Evolutionary conservation across 2,329 filamentous ascomycete genomes (phyloP).

Genomic region (Aureobasidium sp.): DNA sequence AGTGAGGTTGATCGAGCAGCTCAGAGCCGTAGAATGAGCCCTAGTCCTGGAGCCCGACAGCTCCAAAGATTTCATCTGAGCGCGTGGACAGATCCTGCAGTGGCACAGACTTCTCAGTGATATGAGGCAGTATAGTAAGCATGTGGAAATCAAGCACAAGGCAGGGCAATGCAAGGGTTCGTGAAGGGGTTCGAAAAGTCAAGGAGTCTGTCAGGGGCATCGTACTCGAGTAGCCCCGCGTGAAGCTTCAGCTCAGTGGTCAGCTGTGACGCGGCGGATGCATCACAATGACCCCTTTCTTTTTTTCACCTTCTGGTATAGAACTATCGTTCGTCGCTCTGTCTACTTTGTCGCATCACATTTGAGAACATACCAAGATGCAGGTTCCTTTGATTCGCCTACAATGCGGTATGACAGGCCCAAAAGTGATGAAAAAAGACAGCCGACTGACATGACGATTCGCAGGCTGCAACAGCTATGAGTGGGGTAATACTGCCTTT

Average conservation of each 20-base stretch:
- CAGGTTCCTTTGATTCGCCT: slow-evolving; percentile 78
- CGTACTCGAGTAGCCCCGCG: neutral
- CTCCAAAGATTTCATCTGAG: no score
- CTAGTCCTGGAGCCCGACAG: no score
- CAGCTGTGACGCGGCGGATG: neutral
- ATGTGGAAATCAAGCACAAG: no score
- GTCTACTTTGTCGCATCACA: neutral
- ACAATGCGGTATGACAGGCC: slow-evolving; percentile 56
- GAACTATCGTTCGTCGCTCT: neutral
- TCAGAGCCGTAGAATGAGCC: no score
- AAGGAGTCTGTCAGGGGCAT: no score
- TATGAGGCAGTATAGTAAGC: no score
- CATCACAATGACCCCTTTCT: neutral
- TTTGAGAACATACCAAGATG: slow-evolving; percentile 34
- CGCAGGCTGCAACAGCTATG: slow-evolving; percentile 93
- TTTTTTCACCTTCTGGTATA: neutral
- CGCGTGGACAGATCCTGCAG: no score
- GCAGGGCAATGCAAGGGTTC: no score
- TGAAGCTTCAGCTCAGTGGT: neutral
- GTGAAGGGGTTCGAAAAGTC: no score
- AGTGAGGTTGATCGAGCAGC: no score
- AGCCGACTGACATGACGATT: slow-evolving; percentile 15
- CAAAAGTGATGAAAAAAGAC: neutral
- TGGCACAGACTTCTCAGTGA: no score
- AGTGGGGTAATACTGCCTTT: slow-evolving; percentile 61